Evolutionary conservation across 164 flowering plant genomes (phyloP).

Genomic region (Berberis thunbergii): DNA sequence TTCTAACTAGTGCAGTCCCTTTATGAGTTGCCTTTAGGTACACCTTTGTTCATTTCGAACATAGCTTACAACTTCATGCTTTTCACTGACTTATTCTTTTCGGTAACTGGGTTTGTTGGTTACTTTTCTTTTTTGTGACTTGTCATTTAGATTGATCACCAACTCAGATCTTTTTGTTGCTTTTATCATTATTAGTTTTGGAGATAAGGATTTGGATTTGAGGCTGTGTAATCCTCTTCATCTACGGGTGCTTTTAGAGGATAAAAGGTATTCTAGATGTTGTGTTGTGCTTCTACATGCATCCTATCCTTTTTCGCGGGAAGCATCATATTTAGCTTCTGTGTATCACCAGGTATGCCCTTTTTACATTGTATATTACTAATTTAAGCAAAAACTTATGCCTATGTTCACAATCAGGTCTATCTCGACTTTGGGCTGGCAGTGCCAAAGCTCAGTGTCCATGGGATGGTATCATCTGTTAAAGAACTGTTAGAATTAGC

Average conservation of each 20-base stretch:
- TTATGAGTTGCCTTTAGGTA: too few relatives aligned
- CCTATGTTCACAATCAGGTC: constrained; percentile 33
- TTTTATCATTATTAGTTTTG: constrained; percentile 42
- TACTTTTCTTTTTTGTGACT: too few relatives aligned
- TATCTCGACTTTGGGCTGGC: constrained; percentile 94
- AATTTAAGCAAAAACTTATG: not conserved
- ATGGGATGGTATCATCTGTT: constrained; percentile 84
- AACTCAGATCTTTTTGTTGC: not conserved
- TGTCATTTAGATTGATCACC: too few relatives aligned
- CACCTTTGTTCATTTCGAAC: too few relatives aligned
- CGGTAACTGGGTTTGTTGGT: too few relatives aligned
- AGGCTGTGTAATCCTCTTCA: constrained; percentile 85
- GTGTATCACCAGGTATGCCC: constrained; percentile 68
- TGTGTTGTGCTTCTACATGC: constrained; percentile 83
- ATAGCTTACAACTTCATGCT: too few relatives aligned
- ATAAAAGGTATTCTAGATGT: constrained; percentile 57
- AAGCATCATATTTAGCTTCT: constrained; percentile 92
- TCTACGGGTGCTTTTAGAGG: constrained; percentile 73
- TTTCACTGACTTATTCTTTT: too few relatives aligned
- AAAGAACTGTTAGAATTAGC: constrained; percentile 88
- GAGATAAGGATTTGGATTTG: constrained; percentile 89
- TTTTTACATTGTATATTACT: not conserved
- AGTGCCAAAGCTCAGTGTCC: constrained; percentile 74
- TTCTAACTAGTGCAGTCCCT: too few relatives aligned
- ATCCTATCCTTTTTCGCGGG: constrained; percentile 89